Evolutionary conservation across 306 rosid species (phyloP).

Genomic region (Inga leiocalycina): DNA sequence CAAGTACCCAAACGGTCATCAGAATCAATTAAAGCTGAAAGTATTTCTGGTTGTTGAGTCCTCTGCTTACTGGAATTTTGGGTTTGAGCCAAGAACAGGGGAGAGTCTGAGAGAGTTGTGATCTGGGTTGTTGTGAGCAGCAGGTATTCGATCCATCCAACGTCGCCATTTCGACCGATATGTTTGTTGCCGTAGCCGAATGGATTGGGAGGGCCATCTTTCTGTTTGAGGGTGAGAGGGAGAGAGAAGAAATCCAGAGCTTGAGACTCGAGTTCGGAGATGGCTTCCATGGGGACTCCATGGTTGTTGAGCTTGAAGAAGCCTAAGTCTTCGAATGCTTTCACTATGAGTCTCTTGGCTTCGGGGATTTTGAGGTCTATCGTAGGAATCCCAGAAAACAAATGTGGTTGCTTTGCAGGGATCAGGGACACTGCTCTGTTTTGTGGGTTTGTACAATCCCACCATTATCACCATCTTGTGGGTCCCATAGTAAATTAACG

Average conservation of each 20-base stretch:
- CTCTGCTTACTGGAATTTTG: conserved; percentile 57
- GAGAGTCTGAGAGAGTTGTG: conserved; percentile 37
- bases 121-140: conserved; percentile 57
- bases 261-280: conserved; percentile 59
- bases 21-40: background rate
- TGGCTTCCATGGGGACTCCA: conserved; percentile 65
- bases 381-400: conserved; percentile 57
- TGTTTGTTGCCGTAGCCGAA: conserved; percentile 70
- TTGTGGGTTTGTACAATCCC: conserved; percentile 45
- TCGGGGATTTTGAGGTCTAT: conserved; percentile 76
- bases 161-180: conserved; percentile 72
- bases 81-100: conserved; percentile 46
- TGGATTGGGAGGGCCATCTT: conserved; percentile 67
- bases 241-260: conserved; percentile 69
- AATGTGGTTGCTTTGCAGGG: conserved; percentile 44
- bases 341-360: conserved; percentile 62
- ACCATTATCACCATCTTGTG: conserved; percentile 43
- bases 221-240: conserved; percentile 62
- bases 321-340: conserved; percentile 81
- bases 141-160: conserved; percentile 85
- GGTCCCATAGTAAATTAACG: no score
- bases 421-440: conserved; percentile 38
- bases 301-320: conserved; percentile 82
- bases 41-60: background rate
- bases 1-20: background rate